Base-by-base conservation (phyloP, 1,284 basidiomycete species). In the Stereum hirsutum region DNA sequence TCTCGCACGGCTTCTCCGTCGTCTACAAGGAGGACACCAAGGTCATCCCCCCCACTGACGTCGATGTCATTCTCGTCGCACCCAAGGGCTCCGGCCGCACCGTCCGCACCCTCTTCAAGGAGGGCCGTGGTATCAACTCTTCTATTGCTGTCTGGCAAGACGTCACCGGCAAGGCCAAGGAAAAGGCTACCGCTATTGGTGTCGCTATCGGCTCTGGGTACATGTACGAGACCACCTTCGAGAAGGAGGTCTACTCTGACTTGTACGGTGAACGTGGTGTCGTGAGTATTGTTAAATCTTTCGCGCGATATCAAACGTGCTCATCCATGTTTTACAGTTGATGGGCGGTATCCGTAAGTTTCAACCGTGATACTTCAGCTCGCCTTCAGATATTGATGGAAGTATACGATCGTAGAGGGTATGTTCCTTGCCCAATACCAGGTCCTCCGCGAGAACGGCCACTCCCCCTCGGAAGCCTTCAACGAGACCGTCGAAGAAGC, bases 401-500 rank as follows among this genome's bases (percentile, higher is more conserved):
- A 1, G 8, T 40, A 46, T 41, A n/a, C n/a, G n/a, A 36, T 47
- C 49, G 44, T 50, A 84, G 84, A 99, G 85, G 96, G 95, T 57
- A 83, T 99, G 64, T 99, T 99, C 89, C 78, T 93, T 59, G 95
- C 95, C 42, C 93, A 99, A 69, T 99, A 99, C 83, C 86, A 98
- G 74, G 89, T 98, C 49, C 89, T 99, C 61, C 91, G 95, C 61
- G 89, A 88, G 64, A 99, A 99, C 67, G 96, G 96, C 50, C 95
- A 99, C 80, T 75, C 81, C 14, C 96, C 95, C 47, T 97, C 94
- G 35, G 95, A 99, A 68, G 95, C 92, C 48, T 98, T 99, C 82
- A 99, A 99, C 71, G 95, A 99, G 77, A 99, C 96, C 51, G 93
- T 97, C 49, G 95, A 99, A 69, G 95, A 99, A 73, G 96, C 96